Evolutionary conservation across 2,329 filamentous ascomycete genomes (phyloP).

Genomic region (Aspergillaceae sp.): DNA sequence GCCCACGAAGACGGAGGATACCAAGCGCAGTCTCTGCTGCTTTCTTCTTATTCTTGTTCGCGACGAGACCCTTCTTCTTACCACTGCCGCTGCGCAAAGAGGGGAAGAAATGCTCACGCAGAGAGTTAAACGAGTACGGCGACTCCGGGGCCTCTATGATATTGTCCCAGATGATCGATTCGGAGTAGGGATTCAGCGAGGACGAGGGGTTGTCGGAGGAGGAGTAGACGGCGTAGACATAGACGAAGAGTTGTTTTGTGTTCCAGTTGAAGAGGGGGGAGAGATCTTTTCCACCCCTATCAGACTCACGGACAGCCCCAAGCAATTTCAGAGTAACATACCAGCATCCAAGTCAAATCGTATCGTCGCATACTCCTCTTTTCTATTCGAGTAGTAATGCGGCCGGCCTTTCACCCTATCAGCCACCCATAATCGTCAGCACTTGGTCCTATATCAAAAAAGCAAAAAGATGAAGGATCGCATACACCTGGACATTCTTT

Average conservation of each 20-base stretch:
- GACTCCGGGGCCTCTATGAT: conserved; percentile 66
- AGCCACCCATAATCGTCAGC: not conserved
- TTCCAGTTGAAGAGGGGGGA: conserved; percentile 96
- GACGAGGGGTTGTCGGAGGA: conserved; percentile 22
- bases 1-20: conserved; percentile 67
- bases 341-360: conserved; percentile 82
- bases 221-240: conserved; percentile 71
- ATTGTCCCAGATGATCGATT: conserved; percentile 89
- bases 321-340: conserved; percentile 19
- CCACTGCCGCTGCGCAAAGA: conserved; percentile 7
- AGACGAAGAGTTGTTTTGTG: conserved; percentile 96
- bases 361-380: conserved; percentile 92
- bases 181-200: conserved; percentile 23
- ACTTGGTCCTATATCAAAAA: not conserved
- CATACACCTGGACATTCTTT: conserved; percentile 74
- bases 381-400: conserved; percentile 89
- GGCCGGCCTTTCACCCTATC: conserved; percentile 74
- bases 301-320: not conserved
- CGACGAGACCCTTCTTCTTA: conserved; percentile 7
- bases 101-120: conserved; percentile 30
- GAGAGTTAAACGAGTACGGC: conserved; percentile 31
- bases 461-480: conserved; percentile 4
- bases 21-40: conserved; percentile 39
- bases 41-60: conserved; percentile 10
- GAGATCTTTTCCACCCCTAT: conserved; percentile 51